Evolutionary conservation across 345 rosid genomes (phyloP), one percentile per base, ranked within the genome.

Genomic region (Conringia planisiliqua): DNA sequence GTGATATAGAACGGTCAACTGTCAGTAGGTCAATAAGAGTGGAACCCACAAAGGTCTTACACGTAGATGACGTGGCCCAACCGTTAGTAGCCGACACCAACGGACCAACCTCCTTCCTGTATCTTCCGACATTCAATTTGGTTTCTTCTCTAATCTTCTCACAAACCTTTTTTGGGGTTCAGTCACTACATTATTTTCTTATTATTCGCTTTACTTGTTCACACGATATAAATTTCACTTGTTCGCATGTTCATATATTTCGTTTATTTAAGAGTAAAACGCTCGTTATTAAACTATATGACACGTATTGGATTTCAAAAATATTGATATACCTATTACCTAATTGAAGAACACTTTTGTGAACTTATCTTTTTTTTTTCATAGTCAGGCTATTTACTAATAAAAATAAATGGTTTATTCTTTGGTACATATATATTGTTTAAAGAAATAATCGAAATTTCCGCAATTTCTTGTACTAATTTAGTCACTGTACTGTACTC

Each of bases 71-170:
- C 76, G 68, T 71, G 80, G 72, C 76, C 66, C 80, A 48, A 59
- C 76, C 62, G 76, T 32, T 57, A 58, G 61, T 63, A 77, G 67
- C 80, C 80, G 72, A 77, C 68, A 71, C 22, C 46, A 77, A 64
- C 79, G 65, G 79, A 54, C 75, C 75, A 69, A 76, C 58, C 42
- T 54, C 69, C 57, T 32, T 40, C 22, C 6, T 62, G 29, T 58
- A 58, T 43, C 75, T 70, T 69, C 79, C 75, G 65, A 69, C 71
- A 44, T 55, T 44, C 70, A 62, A 30, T 70, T 69, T 69, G 57
- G 75, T 69, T 63, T 44, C 35, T 55, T n/a, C 70, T 64, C 61
- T 57, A 54, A 42, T 69, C 58, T 33, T 16, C 47, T 32, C 22
- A 18, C 7, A 39, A 55, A 13, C n/a, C 38, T 32, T 43, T 46